Evolutionary conservation across 805 yeast genomes (phyloP), one percentile per base, ranked within the genome.

Genomic region (Lachancea fermentati): DNA sequence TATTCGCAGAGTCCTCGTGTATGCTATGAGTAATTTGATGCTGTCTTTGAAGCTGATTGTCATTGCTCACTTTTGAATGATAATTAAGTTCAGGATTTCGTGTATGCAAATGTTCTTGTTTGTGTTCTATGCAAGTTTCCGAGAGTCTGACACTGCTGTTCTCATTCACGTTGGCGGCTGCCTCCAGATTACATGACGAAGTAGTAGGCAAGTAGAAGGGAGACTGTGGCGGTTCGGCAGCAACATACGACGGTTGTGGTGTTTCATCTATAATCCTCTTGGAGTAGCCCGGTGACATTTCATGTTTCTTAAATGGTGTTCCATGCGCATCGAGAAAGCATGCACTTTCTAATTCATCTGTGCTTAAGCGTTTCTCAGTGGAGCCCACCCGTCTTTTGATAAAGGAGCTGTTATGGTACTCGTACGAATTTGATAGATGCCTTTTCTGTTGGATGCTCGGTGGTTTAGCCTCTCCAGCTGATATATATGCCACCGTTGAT

Each of bases 341-440:
- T n/a, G 31, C 31, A 29, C 13, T 13, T 8, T 8, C 31, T 29
- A 29, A 6, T n/a, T 29, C 31, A 29, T 29, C 31, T 8, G 13
- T n/a, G 14, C 7, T 29, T 12, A 13, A 5, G 14, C 7, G 31
- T n/a, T 29, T 29, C 26, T 22, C 26, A 22, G 11, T 11, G 9
- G 26, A 22, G 9, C 26, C 26, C 11, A 13, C 50, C 48, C 60
- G 57, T 45, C 55, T 54, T 38, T 55, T 57, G 5, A 35, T 36
- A 33, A 37, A 30, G 5, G 40, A 39, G 7, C 45, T 30, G 30
- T 48, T 46, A 24, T 34, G 36, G 35, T 42, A 45, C 30, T 44
- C 46, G 39, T 46, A 46, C 11, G 60, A 46, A 28, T 45, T 44
- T 1, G 58, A 55, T 29, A 46, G 43, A 18, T 52, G 58, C 38